Percentiles rank a stretch among this genome's conserved stretches.
Evolutionary conservation across 768 basidiomycete genomes (phyloP).

Genomic region (Rhizopogon vesiculosus): DNA sequence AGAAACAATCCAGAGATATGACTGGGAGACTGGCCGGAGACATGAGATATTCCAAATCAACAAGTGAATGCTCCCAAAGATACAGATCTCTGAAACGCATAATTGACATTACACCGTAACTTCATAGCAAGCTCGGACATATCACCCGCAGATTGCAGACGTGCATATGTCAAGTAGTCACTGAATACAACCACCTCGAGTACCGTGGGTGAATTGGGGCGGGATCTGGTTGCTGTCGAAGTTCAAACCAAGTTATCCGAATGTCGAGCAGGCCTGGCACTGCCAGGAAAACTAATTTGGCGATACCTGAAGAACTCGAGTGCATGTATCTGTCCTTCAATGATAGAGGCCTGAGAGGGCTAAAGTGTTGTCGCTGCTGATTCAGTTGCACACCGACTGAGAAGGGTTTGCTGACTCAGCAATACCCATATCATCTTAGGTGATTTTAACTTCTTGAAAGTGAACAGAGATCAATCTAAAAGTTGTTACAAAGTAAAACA

Average conservation of each 20-base stretch:
- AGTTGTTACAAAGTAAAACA: neutral
- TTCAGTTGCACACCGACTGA: neutral
- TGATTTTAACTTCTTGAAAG: neutral
- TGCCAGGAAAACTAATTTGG: too few relatives aligned
- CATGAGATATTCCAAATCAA: too few relatives aligned
- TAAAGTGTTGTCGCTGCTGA: too few relatives aligned
- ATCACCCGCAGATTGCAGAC: neutral
- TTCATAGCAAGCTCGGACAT: neutral
- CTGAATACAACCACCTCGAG: neutral
- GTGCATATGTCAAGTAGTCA: neutral
- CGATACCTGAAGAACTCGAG: neutral
- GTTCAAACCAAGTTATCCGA: too few relatives aligned
- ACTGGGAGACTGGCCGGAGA: too few relatives aligned
- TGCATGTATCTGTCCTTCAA: neutral
- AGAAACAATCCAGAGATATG: too few relatives aligned
- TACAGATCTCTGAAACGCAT: too few relatives aligned
- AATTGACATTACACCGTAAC: neutral
- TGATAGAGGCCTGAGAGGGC: neutral
- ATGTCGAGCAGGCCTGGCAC: neutral
- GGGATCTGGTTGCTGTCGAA: too few relatives aligned
- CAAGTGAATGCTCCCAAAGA: neutral
- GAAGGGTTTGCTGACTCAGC: neutral
- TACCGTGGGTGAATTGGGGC: too few relatives aligned
- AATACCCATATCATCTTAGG: too few relatives aligned
- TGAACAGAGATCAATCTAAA: neutral